phyloP scores from a whole-genome alignment of 1,284 basidiomycete species.

The Pseudozyma pruni region DNA sequence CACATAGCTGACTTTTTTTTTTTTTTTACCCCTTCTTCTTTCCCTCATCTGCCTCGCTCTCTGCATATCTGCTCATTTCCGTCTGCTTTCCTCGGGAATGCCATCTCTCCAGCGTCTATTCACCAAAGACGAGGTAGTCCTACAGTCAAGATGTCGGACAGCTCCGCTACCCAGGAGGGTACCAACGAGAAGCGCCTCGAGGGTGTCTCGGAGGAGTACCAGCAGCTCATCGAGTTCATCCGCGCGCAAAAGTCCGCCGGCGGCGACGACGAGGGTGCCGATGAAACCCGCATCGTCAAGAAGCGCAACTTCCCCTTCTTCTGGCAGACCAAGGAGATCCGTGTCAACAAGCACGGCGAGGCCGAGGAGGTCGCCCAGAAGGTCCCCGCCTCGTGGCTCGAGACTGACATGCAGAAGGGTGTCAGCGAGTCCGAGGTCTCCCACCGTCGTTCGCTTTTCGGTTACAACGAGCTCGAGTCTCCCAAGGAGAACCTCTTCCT shows the following conservation, averaged over 20 bases:
- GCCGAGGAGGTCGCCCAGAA: constrained; percentile 63
- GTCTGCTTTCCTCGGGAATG: too few species aligned
- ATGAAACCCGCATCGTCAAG: constrained; percentile 61
- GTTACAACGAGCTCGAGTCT: constrained; percentile 69
- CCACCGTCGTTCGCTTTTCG: constrained; percentile 65
- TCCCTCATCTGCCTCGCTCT: neutral
- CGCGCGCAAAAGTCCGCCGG: constrained; percentile 54
- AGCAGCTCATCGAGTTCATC: constrained; percentile 63
- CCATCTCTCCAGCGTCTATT: constrained; percentile 3
- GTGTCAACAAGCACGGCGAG: constrained; percentile 68
- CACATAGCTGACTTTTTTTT: too few species aligned
- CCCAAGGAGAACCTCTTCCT: constrained; percentile 70
- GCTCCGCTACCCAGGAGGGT: constrained; percentile 54
- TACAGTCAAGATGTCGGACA: constrained; percentile 47
- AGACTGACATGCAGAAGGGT: constrained; percentile 71
- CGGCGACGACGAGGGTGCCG: constrained; percentile 55
- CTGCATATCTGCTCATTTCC: neutral
- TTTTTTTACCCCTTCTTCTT: too few species aligned
- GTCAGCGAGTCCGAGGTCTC: constrained; percentile 69
- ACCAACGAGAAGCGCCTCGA: constrained; percentile 41
- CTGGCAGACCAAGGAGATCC: constrained; percentile 65
- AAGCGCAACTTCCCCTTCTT: constrained; percentile 61
- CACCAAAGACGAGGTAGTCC: neutral
- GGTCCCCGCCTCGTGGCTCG: constrained; percentile 68
- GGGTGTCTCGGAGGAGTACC: constrained; percentile 63